Base-by-base conservation (phyloP, 1,284 basidiomycete species). In the Trichosporon ovoides region DNA sequence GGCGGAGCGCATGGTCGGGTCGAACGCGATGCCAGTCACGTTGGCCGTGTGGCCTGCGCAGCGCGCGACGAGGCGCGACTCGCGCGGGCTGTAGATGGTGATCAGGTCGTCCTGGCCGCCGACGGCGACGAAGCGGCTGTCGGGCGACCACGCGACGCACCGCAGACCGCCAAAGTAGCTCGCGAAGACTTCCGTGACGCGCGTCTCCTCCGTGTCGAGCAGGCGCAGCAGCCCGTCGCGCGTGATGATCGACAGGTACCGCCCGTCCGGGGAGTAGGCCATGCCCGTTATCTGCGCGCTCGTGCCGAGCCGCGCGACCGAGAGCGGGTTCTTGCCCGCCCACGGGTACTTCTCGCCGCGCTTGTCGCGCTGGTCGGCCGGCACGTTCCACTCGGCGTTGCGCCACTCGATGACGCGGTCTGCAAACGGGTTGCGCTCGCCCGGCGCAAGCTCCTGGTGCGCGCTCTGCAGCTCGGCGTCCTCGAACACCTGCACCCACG, bases 21-120 rank as follows among this genome's bases (percentile, higher is more conserved):
- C 96, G 72, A 97, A 98, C 0, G 89, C 87, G 10, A 98, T 82
- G 3, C 85, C 82, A 0, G 90, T 88, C 5, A 98, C 89, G 70
- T 96, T 98, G 1, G 91, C 94, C 0, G 91, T 88, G 72, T 98
- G 95, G 0, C 95, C 96, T 76, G 97, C 93, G 78, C 94, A 97
- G 52, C 94, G 83, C 3, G 95, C 95, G n/a, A 98, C 85, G 13
- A 98, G 85, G 10, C 91, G 84, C 68, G 89, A 87, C 71, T 96
- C 93, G 82, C 87, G 88, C 0, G 91, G 89, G 0, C 92, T 91
- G 72, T 91, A 90, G 61, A 96, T 88, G 1, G 93, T 95, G 51
- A 97, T 81, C 12, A 98, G 82, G 70, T 98, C 95, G 72, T 98
- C 95, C 80, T 98, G 86, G 0, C 88, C 88, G n/a, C 88, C 88